Conservation (phyloP, 345 rosid species). For the Orychophragmus violaceus region DNA sequence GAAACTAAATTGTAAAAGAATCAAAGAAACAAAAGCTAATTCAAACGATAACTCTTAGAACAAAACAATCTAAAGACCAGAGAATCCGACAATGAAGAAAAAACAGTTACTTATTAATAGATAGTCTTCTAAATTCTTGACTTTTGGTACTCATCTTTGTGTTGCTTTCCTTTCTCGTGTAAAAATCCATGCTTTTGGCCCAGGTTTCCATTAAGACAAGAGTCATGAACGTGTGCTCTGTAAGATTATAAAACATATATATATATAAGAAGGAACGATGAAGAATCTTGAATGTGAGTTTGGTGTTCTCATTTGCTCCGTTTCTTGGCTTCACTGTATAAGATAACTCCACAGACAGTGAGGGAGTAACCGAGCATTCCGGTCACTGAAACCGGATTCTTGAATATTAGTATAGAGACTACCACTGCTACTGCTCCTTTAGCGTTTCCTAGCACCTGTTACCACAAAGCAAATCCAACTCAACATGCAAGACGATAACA, state of each 20-base stretch:
- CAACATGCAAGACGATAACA: not conserved
- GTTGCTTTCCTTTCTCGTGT: slow-evolving; percentile 17
- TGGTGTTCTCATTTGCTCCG: slow-evolving; percentile 57
- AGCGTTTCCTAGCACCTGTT: slow-evolving; percentile 97
- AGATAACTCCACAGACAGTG: slow-evolving; percentile 88
- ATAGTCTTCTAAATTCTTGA: slow-evolving; percentile 2
- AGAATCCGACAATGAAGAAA: not conserved
- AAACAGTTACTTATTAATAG: slow-evolving; percentile 9
- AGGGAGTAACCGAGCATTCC: slow-evolving; percentile 96
- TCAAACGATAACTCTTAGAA: not conserved
- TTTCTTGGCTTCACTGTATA: slow-evolving; percentile 98
- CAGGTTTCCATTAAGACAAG: slow-evolving; percentile 8
- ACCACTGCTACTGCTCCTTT: slow-evolving; percentile 99
- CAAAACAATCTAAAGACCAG: slow-evolving; percentile 12
- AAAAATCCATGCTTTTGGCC: slow-evolving; percentile 4
- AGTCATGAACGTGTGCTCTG: slow-evolving; percentile 12
- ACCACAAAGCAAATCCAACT: not conserved
- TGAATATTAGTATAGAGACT: slow-evolving; percentile 88
- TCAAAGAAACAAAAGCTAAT: slow-evolving; percentile 10
- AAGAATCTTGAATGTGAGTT: slow-evolving; percentile 5
- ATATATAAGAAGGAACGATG: slow-evolving; percentile 23
- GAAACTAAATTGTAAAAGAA: slow-evolving; percentile 21
- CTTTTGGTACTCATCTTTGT: slow-evolving; percentile 20
- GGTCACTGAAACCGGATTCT: slow-evolving; percentile 91
- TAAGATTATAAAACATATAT: slow-evolving; percentile 32